phyloP scores from a whole-genome alignment of 192 early-diverging fungal genomes.

The Pilaira anomala region DNA sequence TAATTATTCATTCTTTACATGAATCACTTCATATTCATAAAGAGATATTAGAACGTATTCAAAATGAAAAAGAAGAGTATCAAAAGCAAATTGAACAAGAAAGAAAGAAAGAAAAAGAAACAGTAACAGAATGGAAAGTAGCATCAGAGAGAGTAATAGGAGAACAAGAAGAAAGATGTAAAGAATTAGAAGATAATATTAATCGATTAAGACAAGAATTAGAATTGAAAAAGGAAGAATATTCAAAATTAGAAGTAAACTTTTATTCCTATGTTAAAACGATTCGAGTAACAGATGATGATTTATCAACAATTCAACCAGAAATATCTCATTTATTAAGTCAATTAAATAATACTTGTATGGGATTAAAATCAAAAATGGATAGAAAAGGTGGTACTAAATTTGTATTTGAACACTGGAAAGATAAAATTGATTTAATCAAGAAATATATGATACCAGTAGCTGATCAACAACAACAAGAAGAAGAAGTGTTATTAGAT shows the following conservation, averaged over 20 bases:
- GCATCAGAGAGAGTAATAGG: background rate
- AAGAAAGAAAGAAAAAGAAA: background rate
- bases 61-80: conserved; percentile 14
- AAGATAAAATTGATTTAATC: background rate
- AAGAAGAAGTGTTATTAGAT: conserved; percentile 1
- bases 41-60: conserved; percentile 15
- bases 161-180: background rate
- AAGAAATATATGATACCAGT: conserved; percentile 6
- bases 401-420: conserved; percentile 16
- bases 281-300: conserved; percentile 50
- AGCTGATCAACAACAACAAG: background rate
- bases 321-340: conserved; percentile 35
- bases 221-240: conserved; percentile 15
- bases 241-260: conserved; percentile 19
- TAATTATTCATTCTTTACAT: conserved; percentile 21
- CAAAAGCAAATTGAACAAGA: conserved; percentile 11
- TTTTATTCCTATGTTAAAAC: conserved; percentile 27
- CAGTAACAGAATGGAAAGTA: background rate
- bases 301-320: conserved; percentile 45
- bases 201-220: background rate
- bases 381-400: conserved; percentile 12
- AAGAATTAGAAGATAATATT: conserved; percentile 4
- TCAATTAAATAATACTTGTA: conserved; percentile 26
- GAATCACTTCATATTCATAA: conserved; percentile 26
- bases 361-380: conserved; percentile 19